A percentile compares a stretch with the other conserved stretches of the same genome.
These are phyloP conservation scores for Cyamopsis tetragonoloba DNA, from an alignment of 306 rosid genomes.

Conservation along the genomic window DNA sequence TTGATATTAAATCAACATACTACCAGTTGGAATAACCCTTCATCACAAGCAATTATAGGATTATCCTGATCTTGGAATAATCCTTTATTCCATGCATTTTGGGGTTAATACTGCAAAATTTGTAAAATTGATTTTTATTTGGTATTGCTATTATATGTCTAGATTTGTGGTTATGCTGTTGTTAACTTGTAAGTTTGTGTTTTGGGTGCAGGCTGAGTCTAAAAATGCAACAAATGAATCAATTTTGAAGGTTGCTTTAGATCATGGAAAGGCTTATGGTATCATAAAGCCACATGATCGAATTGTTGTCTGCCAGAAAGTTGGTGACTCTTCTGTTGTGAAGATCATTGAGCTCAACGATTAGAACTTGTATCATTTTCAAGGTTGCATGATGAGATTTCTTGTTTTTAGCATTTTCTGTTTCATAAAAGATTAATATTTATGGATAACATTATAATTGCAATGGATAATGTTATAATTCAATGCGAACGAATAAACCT, in stretches of 20 bases:
- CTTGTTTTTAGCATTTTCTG: neutral
- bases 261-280: slow-evolving; percentile 71
- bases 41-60: neutral
- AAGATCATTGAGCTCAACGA: slow-evolving; percentile 91
- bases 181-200: slow-evolving; percentile 2
- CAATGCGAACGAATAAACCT: too few species aligned
- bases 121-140: neutral
- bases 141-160: neutral
- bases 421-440: too few species aligned
- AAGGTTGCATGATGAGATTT: slow-evolving; percentile 20
- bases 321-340: slow-evolving; percentile 83
- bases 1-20: neutral
- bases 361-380: slow-evolving; percentile 21
- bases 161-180: neutral
- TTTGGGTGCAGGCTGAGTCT: slow-evolving; percentile 66
- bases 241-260: slow-evolving; percentile 83
- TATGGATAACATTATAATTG: too few species aligned
- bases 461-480: too few species aligned
- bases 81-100: neutral
- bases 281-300: slow-evolving; percentile 82
- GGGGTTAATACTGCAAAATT: neutral
- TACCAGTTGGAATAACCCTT: neutral
- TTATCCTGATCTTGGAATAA: neutral
- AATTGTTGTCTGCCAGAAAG: slow-evolving; percentile 87
- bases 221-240: slow-evolving; percentile 73